These are phyloP conservation scores for Didymella sp. DNA, from an alignment of 2,329 filamentous ascomycete species.

Conservation along the genomic window DNA sequence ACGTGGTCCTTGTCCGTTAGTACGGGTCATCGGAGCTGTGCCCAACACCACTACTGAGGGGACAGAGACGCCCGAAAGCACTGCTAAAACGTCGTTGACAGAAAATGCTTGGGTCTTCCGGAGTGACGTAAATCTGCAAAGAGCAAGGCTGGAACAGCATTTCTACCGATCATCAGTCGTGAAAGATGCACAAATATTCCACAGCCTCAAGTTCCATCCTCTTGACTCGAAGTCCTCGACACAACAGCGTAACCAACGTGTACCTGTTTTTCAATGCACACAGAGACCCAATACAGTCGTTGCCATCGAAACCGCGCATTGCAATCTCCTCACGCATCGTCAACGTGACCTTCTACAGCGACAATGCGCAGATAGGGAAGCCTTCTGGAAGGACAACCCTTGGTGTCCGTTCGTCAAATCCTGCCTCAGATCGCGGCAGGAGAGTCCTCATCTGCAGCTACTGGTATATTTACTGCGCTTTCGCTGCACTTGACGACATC, in stretches of 20 bases:
- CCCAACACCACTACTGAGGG: too few species aligned
- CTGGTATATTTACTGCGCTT: background rate
- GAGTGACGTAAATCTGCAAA: background rate
- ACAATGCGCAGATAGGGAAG: background rate
- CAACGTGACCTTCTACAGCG: background rate
- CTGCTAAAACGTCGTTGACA: too few species aligned
- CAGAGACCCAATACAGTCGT: background rate
- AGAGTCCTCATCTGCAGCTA: background rate
- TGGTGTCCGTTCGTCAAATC: background rate
- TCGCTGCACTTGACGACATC: slow-evolving; percentile 1
- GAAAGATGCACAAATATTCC: background rate
- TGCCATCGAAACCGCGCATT: background rate
- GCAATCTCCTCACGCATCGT: background rate
- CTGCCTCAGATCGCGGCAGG: background rate
- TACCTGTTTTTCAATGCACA: background rate
- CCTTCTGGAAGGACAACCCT: slow-evolving; percentile 2
- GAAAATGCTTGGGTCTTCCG: too few species aligned
- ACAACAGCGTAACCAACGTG: background rate
- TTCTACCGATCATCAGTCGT: background rate
- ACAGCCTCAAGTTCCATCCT: too few species aligned
- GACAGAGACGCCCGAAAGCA: too few species aligned
- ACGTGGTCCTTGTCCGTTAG: too few species aligned
- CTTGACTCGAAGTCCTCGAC: background rate
- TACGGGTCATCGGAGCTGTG: too few species aligned
- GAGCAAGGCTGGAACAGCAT: background rate